A percentile compares a stretch with the other conserved stretches of the same genome.
Evolutionary conservation across 2,329 filamentous ascomycete species (phyloP).

Genomic region (Colletotrichum godetiae): DNA sequence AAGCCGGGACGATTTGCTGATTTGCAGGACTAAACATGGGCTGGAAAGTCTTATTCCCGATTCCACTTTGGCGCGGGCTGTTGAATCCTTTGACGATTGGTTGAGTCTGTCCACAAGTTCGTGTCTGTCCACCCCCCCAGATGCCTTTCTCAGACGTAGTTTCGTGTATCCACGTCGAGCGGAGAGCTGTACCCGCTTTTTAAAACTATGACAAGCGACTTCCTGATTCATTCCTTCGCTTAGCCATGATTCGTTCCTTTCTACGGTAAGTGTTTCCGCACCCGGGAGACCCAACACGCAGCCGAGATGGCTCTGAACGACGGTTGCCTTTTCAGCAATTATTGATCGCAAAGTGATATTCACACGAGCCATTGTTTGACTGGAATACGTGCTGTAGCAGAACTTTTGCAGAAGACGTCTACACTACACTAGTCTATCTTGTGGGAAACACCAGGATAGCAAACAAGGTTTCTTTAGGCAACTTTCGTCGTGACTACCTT

Average conservation of each 20-base stretch:
- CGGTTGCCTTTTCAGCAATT: not conserved
- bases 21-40: not conserved
- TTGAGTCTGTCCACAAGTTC: not conserved
- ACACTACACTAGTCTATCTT: not conserved
- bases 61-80: not conserved
- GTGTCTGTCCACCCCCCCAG: too few species aligned
- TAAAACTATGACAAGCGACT: not conserved
- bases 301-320: not conserved
- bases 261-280: not conserved
- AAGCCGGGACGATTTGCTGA: not conserved
- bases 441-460: not conserved
- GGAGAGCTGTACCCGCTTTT: not conserved
- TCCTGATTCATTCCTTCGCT: not conserved
- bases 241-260: not conserved
- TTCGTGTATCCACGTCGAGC: not conserved
- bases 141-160: too few species aligned
- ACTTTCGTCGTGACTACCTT: not conserved
- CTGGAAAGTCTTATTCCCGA: not conserved
- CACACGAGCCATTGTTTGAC: not conserved
- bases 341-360: not conserved
- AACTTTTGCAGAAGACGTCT: not conserved
- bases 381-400: not conserved
- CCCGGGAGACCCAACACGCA: not conserved
- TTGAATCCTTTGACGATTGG: not conserved
- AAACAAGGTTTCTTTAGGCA: not conserved